A percentile compares a stretch with the other conserved stretches of the same genome.
These are phyloP conservation scores for Chlamydomonas sp. DNA, from an alignment of 139 green algal genomes.

Conservation along the genomic window DNA sequence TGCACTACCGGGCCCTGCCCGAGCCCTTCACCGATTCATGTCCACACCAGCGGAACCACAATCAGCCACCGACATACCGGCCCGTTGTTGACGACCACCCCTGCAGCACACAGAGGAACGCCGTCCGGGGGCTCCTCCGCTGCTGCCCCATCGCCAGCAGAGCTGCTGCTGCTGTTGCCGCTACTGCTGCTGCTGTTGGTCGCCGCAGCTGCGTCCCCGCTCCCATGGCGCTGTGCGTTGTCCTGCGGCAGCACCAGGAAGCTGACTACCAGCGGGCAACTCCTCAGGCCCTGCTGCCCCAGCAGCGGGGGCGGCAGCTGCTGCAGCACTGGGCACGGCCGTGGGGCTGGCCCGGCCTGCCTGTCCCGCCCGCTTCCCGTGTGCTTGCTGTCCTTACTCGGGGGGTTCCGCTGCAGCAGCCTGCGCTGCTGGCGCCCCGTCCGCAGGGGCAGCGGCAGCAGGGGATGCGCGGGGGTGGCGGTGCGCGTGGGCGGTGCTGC, in stretches of 20 bases:
- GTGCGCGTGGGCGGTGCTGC: no score
- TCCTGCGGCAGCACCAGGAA: background rate
- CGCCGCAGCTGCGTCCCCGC: background rate
- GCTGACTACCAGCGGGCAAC: conserved; percentile 18
- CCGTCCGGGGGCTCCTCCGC: background rate
- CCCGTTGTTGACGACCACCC: conserved; percentile 18
- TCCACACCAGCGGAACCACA: no score
- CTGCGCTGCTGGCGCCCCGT: no score
- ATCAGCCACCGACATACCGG: background rate
- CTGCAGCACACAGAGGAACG: conserved; percentile 4
- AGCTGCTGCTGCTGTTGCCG: background rate
- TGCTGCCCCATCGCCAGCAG: background rate
- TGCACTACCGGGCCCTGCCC: no score
- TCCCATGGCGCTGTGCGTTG: background rate
- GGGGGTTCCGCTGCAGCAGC: no score
- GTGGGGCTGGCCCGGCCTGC: background rate
- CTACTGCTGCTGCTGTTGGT: background rate
- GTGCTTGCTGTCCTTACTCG: no score
- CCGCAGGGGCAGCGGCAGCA: no score
- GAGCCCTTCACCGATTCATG: no score
- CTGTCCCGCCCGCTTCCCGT: background rate
- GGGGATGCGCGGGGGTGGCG: no score
- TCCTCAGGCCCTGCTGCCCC: conserved; percentile 17
- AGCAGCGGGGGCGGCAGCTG: background rate
- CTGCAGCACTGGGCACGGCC: background rate